A percentile compares a stretch with the other conserved stretches of the same genome.
phyloP scores from a whole-genome alignment of 306 rosid species.

The barrel medic (Medicago truncatula) region MtrunA17r5.0-ANR NC_053043.1:39286001-39286500 shows the following conservation, averaged over 20 bases:
- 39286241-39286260: constrained; percentile 51
- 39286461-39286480: too few species aligned
- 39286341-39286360: too few species aligned
- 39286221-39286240: constrained; percentile 71
- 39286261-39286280: constrained; percentile 63
- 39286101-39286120: constrained; percentile 67
- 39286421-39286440: background rate
- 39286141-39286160: constrained; percentile 65
- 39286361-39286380: background rate
- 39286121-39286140: constrained; percentile 64
- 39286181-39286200: constrained; percentile 54
- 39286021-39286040: constrained; percentile 37
- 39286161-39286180: constrained; percentile 57
- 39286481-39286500: too few species aligned
- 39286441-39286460: background rate
- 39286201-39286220: constrained; percentile 49
- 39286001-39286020: constrained; percentile 55
- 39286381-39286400: background rate
- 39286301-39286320: background rate
- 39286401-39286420: background rate
- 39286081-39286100: constrained; percentile 72
- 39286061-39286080: constrained; percentile 60
- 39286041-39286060: constrained; percentile 64
- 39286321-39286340: too few species aligned
- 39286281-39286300: constrained; percentile 38